Evolutionary conservation across 2,329 filamentous ascomycete genomes (phyloP).

Genomic region (Colletotrichum paranaense): DNA sequence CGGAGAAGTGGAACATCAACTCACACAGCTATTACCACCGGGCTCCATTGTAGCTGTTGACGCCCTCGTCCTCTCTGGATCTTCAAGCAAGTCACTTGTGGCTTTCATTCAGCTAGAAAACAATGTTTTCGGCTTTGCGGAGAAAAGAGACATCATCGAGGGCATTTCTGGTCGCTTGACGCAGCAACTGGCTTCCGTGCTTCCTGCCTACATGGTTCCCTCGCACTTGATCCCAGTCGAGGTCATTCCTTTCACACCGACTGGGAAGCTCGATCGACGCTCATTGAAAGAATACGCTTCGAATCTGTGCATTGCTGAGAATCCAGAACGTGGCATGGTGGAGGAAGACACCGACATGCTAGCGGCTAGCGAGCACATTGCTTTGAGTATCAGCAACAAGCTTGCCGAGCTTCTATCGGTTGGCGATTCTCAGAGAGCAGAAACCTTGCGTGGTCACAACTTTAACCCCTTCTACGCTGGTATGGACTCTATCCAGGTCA

Average conservation of each 20-base stretch:
- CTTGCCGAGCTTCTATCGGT: slow-evolving; percentile 9
- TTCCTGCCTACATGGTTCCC: slow-evolving; percentile 41
- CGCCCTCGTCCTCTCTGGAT: not conserved
- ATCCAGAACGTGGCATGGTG: not conserved
- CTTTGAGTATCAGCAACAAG: slow-evolving; percentile 19
- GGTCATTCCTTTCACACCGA: slow-evolving; percentile 31
- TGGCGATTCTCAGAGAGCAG: not conserved
- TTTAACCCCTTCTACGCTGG: slow-evolving; percentile 29
- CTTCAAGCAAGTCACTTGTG: slow-evolving; percentile 8
- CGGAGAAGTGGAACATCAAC: slow-evolving; percentile 44
- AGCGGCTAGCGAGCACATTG: slow-evolving; percentile 1
- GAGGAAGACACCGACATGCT: not conserved
- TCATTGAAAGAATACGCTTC: not conserved
- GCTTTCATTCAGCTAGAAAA: slow-evolving; percentile 19
- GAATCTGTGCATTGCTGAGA: not conserved
- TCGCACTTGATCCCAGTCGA: slow-evolving; percentile 30
- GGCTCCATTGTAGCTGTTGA: slow-evolving; percentile 15
- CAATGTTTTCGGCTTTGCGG: not conserved
- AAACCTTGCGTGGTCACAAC: slow-evolving; percentile 6
- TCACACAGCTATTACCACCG: slow-evolving; percentile 15
- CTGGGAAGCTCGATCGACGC: slow-evolving; percentile 39
- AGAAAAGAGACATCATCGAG: not conserved
- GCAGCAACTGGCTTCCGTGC: not conserved
- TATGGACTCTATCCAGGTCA: slow-evolving; percentile 32
- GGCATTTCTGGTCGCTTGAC: not conserved